Evolutionary conservation across 106 monocot genomes (phyloP).

Genomic region (Dendrobium nobile): DNA sequence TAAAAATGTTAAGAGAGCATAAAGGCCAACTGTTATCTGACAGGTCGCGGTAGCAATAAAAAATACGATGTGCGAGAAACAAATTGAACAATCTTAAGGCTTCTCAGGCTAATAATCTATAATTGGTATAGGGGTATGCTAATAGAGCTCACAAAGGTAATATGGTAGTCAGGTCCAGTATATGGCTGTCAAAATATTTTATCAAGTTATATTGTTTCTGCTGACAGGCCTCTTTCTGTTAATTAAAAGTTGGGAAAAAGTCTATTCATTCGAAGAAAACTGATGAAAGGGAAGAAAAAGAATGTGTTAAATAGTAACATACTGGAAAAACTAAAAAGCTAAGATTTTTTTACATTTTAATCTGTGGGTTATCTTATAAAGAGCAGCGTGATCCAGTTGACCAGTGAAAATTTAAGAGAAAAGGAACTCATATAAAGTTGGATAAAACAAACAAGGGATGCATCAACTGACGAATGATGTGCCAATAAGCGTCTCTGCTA

Average conservation of each 20-base stretch:
- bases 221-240: neutral
- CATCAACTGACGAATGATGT: no score
- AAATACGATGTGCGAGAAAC: neutral
- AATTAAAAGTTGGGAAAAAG: neutral
- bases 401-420: neutral
- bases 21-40: neutral
- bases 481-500: no score
- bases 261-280: neutral
- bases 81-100: neutral
- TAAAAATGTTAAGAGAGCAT: slow-evolving; percentile 1
- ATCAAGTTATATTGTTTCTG: neutral
- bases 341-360: no score
- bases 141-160: neutral
- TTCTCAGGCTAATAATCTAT: neutral
- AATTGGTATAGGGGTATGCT: neutral
- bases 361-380: no score
- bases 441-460: no score
- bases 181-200: neutral
- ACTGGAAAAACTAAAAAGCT: no score
- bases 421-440: neutral
- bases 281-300: no score
- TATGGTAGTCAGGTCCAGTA: neutral
- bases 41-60: neutral
- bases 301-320: no score
- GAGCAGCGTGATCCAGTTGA: neutral